Evolutionary conservation across 495 filamentous ascomycete species (phyloP).

Genomic region (Aspergillus affinis): DNA sequence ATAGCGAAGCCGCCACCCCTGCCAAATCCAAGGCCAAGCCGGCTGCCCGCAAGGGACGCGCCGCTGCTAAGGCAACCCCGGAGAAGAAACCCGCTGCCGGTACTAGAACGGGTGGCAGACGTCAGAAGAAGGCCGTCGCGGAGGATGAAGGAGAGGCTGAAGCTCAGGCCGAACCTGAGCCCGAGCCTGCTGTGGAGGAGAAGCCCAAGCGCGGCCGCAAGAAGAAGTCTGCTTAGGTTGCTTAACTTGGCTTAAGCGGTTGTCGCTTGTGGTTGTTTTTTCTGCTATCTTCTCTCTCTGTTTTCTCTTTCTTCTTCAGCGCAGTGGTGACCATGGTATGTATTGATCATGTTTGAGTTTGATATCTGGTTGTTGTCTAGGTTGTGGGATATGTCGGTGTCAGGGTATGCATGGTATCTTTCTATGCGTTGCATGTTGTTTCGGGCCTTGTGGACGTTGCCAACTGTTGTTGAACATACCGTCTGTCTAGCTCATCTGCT

Average conservation of each 20-base stretch:
- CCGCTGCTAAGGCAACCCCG: constrained; percentile 28
- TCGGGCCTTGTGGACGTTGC: no score
- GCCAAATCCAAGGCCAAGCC: constrained; percentile 6
- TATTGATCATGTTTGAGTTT: not conserved
- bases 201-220: constrained; percentile 36
- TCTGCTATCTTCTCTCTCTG: not conserved
- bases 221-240: constrained; percentile 24
- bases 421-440: no score
- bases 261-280: not conserved
- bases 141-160: constrained; percentile 7
- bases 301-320: not conserved
- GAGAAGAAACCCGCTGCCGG: constrained; percentile 23
- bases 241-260: not conserved
- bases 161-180: constrained; percentile 7
- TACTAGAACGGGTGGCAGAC: constrained; percentile 4
- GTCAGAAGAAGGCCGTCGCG: constrained; percentile 12
- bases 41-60: constrained; percentile 13
- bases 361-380: not conserved
- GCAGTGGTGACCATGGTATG: not conserved
- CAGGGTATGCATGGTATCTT: no score
- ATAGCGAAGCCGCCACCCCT: constrained; percentile 2
- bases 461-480: no score
- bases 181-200: constrained; percentile 7
- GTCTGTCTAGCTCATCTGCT: no score
- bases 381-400: no score